phyloP scores from a whole-genome alignment of 345 rosid genomes.

The rapeseed (Brassica napus) region Da-Ae NC_063447.1:5874001-5874500 shows the following conservation, averaged over 20 bases:
- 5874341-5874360: slow-evolving; percentile 65
- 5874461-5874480: slow-evolving; percentile 8
- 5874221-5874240: slow-evolving; percentile 34
- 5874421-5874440: slow-evolving; percentile 18
- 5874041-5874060: slow-evolving; percentile 16
- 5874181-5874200: too few relatives aligned
- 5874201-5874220: background rate
- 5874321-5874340: slow-evolving; percentile 74
- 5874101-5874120: background rate
- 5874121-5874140: background rate
- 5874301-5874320: slow-evolving; percentile 92
- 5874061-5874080: slow-evolving; percentile 4
- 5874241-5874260: slow-evolving; percentile 95
- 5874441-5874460: slow-evolving; percentile 15
- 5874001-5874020: slow-evolving; percentile 78
- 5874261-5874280: slow-evolving; percentile 91
- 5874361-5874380: slow-evolving; percentile 78
- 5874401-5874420: slow-evolving; percentile 53
- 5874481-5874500: slow-evolving; percentile 9
- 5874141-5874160: slow-evolving; percentile 7
- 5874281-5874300: slow-evolving; percentile 92
- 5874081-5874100: slow-evolving; percentile 12
- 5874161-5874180: background rate
- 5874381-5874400: slow-evolving; percentile 87
- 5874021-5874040: slow-evolving; percentile 89